These are phyloP conservation scores for Lasiosphaeria miniovina DNA, from an alignment of 495 filamentous ascomycete genomes.

Conservation along the genomic window DNA sequence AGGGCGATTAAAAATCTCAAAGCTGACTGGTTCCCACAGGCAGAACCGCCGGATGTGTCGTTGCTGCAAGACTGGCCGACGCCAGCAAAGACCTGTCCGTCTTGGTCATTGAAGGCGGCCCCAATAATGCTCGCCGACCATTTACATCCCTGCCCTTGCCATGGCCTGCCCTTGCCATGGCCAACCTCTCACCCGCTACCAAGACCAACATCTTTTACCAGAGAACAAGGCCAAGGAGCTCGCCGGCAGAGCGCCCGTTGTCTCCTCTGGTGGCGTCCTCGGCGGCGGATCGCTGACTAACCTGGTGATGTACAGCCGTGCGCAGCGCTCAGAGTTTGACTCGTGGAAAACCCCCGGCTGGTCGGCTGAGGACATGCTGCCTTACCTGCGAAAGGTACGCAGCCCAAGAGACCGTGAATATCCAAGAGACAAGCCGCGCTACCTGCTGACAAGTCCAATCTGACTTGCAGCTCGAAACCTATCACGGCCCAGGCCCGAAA, in stretches of 20 bases:
- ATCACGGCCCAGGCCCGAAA: conserved; percentile 33
- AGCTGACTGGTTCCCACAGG: conserved; percentile 20
- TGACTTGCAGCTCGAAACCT: conserved; percentile 44
- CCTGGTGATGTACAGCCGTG: conserved; percentile 50
- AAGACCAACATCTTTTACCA: conserved; percentile 37
- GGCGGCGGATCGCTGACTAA: conserved; percentile 62
- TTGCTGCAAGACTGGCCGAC: conserved; percentile 47
- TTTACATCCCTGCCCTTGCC: too few species aligned
- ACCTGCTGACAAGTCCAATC: neutral
- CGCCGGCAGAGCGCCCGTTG: conserved; percentile 42
- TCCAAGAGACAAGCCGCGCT: neutral
- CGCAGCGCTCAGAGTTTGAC: conserved; percentile 47
- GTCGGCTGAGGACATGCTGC: conserved; percentile 49
- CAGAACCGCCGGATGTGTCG: conserved; percentile 44
- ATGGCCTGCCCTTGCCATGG: conserved; percentile 40
- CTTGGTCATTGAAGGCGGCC: conserved; percentile 48
- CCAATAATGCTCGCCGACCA: conserved; percentile 41
- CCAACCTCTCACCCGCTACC: conserved; percentile 31
- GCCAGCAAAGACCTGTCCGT: conserved; percentile 48
- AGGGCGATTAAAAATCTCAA: conserved; percentile 14
- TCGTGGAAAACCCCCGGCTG: conserved; percentile 52
- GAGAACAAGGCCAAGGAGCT: conserved; percentile 36
- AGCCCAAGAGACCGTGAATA: neutral
- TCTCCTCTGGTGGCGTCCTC: conserved; percentile 52
- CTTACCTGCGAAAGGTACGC: conserved; percentile 56